Conservation (phyloP, 2,329 filamentous ascomycete genomes). For the Aschersonia sp. region DNA sequence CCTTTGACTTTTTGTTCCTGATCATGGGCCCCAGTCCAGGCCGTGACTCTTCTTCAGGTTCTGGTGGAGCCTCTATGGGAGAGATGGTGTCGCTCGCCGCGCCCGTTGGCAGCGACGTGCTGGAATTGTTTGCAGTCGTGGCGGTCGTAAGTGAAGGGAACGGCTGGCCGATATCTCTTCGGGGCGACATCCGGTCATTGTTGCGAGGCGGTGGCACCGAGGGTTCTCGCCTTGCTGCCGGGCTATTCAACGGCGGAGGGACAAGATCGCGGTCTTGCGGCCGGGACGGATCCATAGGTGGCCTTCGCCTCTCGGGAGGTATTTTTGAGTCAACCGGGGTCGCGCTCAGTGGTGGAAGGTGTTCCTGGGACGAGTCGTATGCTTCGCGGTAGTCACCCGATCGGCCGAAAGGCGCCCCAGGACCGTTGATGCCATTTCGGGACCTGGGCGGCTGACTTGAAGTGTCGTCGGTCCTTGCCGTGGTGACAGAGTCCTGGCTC, state of each 20-base stretch:
- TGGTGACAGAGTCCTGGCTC: conserved; percentile 41
- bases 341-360: not conserved
- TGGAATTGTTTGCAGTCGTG: conserved; percentile 1
- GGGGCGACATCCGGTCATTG: conserved; percentile 30
- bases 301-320: conserved; percentile 49
- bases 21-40: conserved; percentile 86
- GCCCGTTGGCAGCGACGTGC: not conserved
- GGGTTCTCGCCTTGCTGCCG: conserved; percentile 28
- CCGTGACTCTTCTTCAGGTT: conserved; percentile 27
- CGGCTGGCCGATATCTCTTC: conserved; percentile 22
- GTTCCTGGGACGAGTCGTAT: conserved; percentile 7
- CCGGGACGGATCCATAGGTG: conserved; percentile 48
- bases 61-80: conserved; percentile 9
- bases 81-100: conserved; percentile 2
- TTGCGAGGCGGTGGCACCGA: conserved; percentile 35
- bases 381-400: conserved; percentile 14
- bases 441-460: conserved; percentile 36
- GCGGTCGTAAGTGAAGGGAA: conserved; percentile 10
- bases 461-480: conserved; percentile 34
- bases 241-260: conserved; percentile 42
- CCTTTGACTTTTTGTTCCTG: conserved; percentile 58
- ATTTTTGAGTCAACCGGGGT: conserved; percentile 21
- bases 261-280: conserved; percentile 41
- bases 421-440: conserved; percentile 31
- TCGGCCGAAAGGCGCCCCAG: conserved; percentile 20